These are phyloP conservation scores for Pythium graminicola DNA, from an alignment of 352 stramenopile genomes.

Conservation along the genomic window DNA sequence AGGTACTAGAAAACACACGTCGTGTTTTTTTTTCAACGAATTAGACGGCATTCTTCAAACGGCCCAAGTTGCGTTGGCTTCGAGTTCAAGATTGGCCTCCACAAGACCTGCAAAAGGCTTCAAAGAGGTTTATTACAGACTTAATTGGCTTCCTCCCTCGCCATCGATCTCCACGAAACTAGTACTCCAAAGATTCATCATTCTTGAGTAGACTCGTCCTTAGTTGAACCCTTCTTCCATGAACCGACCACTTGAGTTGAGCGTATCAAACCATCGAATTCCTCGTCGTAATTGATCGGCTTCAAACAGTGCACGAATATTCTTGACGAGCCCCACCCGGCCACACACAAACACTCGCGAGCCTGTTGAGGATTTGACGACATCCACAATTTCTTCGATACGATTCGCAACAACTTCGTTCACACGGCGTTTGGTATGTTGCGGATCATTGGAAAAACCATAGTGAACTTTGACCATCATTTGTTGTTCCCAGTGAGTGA, in stretches of 20 bases:
- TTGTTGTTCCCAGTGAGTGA: constrained; percentile 26
- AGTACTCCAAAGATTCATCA: too few species aligned
- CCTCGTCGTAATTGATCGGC: constrained; percentile 16
- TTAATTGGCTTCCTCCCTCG: too few species aligned
- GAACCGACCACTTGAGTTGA: constrained; percentile 9
- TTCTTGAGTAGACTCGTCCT: neutral
- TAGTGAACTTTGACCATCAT: constrained; percentile 28
- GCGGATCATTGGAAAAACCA: constrained; percentile 20
- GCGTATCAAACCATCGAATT: constrained; percentile 11
- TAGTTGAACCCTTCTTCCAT: constrained; percentile 22
- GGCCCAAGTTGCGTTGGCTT: too few species aligned
- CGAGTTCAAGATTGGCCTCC: too few species aligned
- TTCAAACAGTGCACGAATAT: constrained; percentile 22
- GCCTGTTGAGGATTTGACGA: constrained; percentile 19
- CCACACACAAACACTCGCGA: constrained; percentile 29
- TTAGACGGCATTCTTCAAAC: too few species aligned
- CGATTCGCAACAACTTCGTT: constrained; percentile 25
- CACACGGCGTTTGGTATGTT: constrained; percentile 15
- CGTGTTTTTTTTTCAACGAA: constrained; percentile 73
- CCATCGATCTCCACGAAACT: too few species aligned
- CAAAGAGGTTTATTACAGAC: too few species aligned
- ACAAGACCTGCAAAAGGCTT: too few species aligned
- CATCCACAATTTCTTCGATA: constrained; percentile 21
- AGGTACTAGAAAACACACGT: constrained; percentile 52
- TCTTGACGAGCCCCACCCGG: constrained; percentile 16